Base-by-base conservation (phyloP, 2,329 filamentous ascomycete genomes). In the Colletotrichum viniferum region DNA sequence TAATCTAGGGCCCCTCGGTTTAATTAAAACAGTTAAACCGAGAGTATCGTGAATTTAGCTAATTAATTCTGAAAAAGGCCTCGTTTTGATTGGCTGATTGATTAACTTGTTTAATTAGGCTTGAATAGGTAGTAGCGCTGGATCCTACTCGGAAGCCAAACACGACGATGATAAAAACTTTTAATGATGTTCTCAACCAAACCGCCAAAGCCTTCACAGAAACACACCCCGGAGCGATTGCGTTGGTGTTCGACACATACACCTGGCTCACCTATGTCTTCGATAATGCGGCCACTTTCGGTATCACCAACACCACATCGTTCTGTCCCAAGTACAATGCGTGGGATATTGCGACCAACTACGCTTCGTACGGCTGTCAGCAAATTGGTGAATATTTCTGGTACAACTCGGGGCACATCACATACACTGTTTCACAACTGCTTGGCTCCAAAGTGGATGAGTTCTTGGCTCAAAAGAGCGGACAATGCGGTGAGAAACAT, bases 171-270 rank as follows among this genome's bases (percentile, higher is more conserved):
- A 64, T 75, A 43, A 38, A 68, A 12, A 75, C 30, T 4, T 75
- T 62, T 21, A 75, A 75, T 4, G 8, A 43, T 4, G 63, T 72
- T 24, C 30, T 75, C 38, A 75, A 75, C 26, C 24, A 75, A 5
- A 75, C 69, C 0, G 83, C 83, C 4, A 69, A 68, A 9, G 76
- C 56, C 0, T 89, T 89, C 69, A 77, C 80, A 8, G 52, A 60
- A 1, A 26, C 73, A 12, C 76, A 82, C 21, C 52, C 68, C 0
- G 78, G 55, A 12, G 78, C 70, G 1, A 81, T 73, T n/a, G 73
- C 79, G 0, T 74, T 83, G 77, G 62, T 82, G 1, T 83, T 82
- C n/a, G 79, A 84, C 66, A 78, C 81, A 1, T 82, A 83, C 65
- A 77, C 68, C n/a, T 82, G 83, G 73, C 74, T 83, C 21, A 82